These are phyloP conservation scores for Puya raimondii DNA, from an alignment of 176 grass and related monocot genomes.

Conservation along the genomic window DNA sequence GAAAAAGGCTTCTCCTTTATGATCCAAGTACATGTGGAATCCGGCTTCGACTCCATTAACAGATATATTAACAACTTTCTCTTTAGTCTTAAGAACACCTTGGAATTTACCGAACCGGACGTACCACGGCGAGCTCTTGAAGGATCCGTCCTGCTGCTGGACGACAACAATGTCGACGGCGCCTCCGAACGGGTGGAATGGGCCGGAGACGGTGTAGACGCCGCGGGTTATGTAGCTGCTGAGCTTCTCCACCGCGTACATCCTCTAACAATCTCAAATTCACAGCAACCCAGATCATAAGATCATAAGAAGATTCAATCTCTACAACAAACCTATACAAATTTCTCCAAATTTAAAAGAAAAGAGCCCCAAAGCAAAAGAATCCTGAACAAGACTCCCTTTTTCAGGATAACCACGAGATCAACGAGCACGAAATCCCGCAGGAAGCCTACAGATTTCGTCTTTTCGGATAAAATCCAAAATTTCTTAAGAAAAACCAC, in stretches of 20 bases:
- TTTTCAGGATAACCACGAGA: too few species aligned
- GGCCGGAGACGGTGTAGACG: slow-evolving; percentile 52
- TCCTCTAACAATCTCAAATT: slow-evolving; percentile 20
- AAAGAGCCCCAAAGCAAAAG: too few species aligned
- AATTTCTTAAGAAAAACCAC: too few species aligned
- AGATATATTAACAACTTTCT: slow-evolving; percentile 67
- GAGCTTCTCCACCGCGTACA: slow-evolving; percentile 62
- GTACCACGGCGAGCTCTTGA: slow-evolving; percentile 95
- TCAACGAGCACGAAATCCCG: too few species aligned
- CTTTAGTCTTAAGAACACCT: slow-evolving; percentile 77
- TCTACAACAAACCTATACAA: not conserved
- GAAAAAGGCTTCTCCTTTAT: slow-evolving; percentile 80
- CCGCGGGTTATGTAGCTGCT: slow-evolving; percentile 46
- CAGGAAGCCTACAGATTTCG: too few species aligned
- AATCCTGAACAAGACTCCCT: too few species aligned
- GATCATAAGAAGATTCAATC: slow-evolving; percentile 15
- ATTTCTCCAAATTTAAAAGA: not conserved
- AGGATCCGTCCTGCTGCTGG: slow-evolving; percentile 83
- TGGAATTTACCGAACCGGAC: slow-evolving; percentile 95
- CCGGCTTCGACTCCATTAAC: slow-evolving; percentile 66
- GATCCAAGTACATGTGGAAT: slow-evolving; percentile 84
- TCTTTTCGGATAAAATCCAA: too few species aligned
- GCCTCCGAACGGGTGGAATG: slow-evolving; percentile 88
- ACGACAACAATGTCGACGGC: slow-evolving; percentile 81
- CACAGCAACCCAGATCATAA: slow-evolving; percentile 22